Percentiles rank a stretch among this genome's conserved stretches.
phyloP scores from a whole-genome alignment of 495 filamentous ascomycete species.

The Lepraria neglecta region DNA sequence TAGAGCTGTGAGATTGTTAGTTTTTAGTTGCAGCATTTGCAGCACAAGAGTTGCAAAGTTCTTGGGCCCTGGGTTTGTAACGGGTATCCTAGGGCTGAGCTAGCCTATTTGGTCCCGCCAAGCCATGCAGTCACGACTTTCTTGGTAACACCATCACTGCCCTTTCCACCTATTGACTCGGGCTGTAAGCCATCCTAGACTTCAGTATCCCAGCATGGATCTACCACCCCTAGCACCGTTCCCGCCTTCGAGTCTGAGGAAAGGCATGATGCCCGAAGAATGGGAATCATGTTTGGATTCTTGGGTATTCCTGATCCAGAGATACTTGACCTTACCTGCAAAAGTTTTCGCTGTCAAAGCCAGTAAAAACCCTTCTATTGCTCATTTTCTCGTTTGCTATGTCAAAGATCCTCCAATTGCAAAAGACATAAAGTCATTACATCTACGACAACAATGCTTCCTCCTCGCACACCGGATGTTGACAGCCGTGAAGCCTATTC shows the following conservation, averaged over 20 bases:
- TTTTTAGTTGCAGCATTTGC: too few relatives aligned
- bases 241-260: constrained; percentile 60
- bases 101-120: too few relatives aligned
- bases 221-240: constrained; percentile 70
- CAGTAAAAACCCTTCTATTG: constrained; percentile 48
- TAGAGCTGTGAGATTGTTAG: too few relatives aligned
- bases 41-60: too few relatives aligned
- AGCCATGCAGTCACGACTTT: constrained; percentile 3
- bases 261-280: constrained; percentile 58
- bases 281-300: constrained; percentile 75
- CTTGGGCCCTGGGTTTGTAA: too few relatives aligned
- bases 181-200: too few relatives aligned
- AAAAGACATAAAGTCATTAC: constrained; percentile 31
- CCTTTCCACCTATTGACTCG: not conserved
- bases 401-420: constrained; percentile 43
- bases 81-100: too few relatives aligned
- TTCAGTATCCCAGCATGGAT: constrained; percentile 28
- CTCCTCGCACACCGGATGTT: constrained; percentile 49
- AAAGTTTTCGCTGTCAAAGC: constrained; percentile 46
- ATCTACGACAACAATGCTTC: constrained; percentile 57
- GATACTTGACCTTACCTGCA: constrained; percentile 54
- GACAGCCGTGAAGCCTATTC: constrained; percentile 37
- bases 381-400: constrained; percentile 57
- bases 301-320: constrained; percentile 60
- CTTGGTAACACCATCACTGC: not conserved